Base-by-base conservation (phyloP, 2,329 filamentous ascomycete species). In the Biscogniauxia marginata region DNA sequence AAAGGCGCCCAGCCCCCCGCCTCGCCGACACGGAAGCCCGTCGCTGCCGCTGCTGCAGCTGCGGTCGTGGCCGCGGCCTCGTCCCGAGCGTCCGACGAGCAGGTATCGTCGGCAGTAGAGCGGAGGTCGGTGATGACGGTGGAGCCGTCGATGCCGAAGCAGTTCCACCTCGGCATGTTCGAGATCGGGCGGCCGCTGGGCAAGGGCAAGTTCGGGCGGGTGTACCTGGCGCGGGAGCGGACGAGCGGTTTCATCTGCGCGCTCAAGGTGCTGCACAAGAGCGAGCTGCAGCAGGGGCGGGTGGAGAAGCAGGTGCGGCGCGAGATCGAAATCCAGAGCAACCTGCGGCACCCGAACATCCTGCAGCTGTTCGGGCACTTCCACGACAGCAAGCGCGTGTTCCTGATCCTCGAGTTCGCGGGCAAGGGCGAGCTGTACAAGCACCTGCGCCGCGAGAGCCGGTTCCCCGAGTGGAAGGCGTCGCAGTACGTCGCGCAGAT, bases 121-220 rank as follows among this genome's bases (percentile, higher is more conserved):
- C 77, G 79, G 46, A 80, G 80, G 62, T 79, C 80, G 21, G 71
- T 76, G 47, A 70, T 78, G 7, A 73, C 87, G 53, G 77, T 82
- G 56, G 80, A 87, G 67, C 81, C 85, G 39, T 67, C 72, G 60
- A 55, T 77, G 19, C 82, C 81, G 46, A 86, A 84, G 65, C 74
- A 91, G 64, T 93, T 93, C 75, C 91, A 96, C 70, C 84, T 96
- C 3, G 90, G 91, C 74, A 96, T 96, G 90, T 96, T 96, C 72
- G 92, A 96, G 73, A 96, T 96, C 62, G 90, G 90, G 43, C 89
- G 91, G 64, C 90, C 90, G 1, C 79, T 96, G 3, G 90, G 90
- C 52, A 95, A 95, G 75, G 90, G 90, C 61, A 96, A 95, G 71
- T 96, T 95, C 68, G 90, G 90, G 1, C 84, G 90, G 47, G 91